Evolutionary conservation across 176 grass and related monocot genomes (phyloP).

Genomic region (Carex myosuroides): DNA sequence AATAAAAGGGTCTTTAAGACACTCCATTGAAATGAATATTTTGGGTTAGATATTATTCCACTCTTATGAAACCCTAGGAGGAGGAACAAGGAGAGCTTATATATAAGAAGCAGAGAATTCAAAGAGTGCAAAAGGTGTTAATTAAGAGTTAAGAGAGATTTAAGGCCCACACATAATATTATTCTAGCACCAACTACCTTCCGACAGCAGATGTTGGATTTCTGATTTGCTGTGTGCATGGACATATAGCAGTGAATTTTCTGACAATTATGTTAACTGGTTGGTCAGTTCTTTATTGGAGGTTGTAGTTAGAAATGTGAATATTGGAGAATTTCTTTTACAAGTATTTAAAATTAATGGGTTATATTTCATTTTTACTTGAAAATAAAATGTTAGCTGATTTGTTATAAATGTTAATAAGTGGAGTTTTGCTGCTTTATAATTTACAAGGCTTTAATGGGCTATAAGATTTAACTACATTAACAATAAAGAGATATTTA

Average conservation of each 20-base stretch:
- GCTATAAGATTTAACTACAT: too few relatives aligned
- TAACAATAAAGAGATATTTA: too few relatives aligned
- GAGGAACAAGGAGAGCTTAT: not conserved
- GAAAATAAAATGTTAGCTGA: too few relatives aligned
- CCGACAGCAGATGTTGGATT: not conserved
- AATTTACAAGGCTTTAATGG: too few relatives aligned
- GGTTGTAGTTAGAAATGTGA: too few relatives aligned
- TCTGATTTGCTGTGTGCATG: not conserved
- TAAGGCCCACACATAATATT: too few relatives aligned
- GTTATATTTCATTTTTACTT: too few relatives aligned
- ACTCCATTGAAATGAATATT: slow-evolving; percentile 6
- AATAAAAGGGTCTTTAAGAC: slow-evolving; percentile 1
- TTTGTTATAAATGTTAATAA: too few relatives aligned
- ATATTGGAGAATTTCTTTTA: too few relatives aligned
- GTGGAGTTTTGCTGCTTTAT: too few relatives aligned
- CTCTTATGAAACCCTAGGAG: not conserved
- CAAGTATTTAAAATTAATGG: too few relatives aligned
- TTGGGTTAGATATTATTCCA: not conserved
- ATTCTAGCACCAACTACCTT: not conserved
- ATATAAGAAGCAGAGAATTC: not conserved
- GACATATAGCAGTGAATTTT: not conserved
- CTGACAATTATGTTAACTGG: not conserved
- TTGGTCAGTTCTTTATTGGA: not conserved
- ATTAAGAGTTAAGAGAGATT: not conserved
- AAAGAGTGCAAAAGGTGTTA: not conserved